phyloP scores from a whole-genome alignment of 2,329 filamentous ascomycete genomes.

The Diplodia intermedia region DNA sequence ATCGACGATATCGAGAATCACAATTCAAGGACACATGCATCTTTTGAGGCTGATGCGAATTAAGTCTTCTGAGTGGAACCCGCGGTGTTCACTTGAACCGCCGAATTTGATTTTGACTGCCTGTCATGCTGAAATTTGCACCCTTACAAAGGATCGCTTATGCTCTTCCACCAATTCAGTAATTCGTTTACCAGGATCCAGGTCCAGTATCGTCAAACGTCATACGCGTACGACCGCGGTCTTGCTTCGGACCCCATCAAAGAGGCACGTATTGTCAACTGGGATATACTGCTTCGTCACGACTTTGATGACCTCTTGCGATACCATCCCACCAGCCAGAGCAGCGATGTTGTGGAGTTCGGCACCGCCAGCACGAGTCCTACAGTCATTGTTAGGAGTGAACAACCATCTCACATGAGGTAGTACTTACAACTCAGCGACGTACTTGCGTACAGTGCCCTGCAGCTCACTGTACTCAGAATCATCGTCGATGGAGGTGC shows the following conservation, averaged over 20 bases:
- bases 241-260: slow-evolving; percentile 66
- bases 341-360: slow-evolving; percentile 94
- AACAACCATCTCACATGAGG: too few species aligned
- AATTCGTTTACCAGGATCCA: background rate
- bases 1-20: too few species aligned
- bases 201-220: background rate
- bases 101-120: background rate
- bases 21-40: too few species aligned
- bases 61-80: background rate
- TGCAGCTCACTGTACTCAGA: slow-evolving; percentile 51
- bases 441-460: slow-evolving; percentile 46
- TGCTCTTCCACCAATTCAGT: background rate
- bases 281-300: slow-evolving; percentile 73
- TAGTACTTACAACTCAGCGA: slow-evolving; percentile 53
- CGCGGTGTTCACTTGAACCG: background rate
- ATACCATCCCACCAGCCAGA: slow-evolving; percentile 86
- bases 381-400: background rate
- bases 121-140: background rate
- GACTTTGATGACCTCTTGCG: slow-evolving; percentile 95
- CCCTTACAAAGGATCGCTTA: background rate
- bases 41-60: background rate
- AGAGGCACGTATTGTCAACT: slow-evolving; percentile 68
- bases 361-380: slow-evolving; percentile 72
- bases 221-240: slow-evolving; percentile 59
- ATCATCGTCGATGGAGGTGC: slow-evolving; percentile 48